These are phyloP conservation scores for Silene conica DNA, from an alignment of 148 eudicot species.

Conservation along the genomic window DNA sequence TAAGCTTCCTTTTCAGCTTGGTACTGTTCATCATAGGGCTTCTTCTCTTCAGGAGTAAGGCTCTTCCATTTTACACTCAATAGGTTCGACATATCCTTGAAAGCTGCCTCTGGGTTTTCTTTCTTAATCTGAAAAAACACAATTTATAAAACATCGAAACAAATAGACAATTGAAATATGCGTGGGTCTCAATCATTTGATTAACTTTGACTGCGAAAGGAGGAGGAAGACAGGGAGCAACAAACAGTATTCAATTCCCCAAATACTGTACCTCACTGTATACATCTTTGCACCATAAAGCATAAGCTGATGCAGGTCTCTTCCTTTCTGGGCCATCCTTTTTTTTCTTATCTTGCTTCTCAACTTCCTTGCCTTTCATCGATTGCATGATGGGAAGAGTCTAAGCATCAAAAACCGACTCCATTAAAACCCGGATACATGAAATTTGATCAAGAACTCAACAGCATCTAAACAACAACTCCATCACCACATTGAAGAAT, in stretches of 20 bases:
- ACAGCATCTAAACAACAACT: background rate
- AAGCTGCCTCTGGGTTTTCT: slow-evolving; percentile 71
- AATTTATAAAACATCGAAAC: background rate
- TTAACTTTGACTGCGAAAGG: too few species aligned
- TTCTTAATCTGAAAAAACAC: slow-evolving; percentile 53
- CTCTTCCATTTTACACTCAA: slow-evolving; percentile 87
- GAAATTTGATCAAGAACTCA: background rate
- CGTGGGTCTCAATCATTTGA: too few species aligned
- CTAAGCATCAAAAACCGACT: slow-evolving; percentile 26
- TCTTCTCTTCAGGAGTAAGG: slow-evolving; percentile 72
- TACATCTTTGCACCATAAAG: slow-evolving; percentile 86
- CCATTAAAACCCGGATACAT: background rate
- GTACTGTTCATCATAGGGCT: slow-evolving; percentile 84
- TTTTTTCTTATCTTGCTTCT: slow-evolving; percentile 67
- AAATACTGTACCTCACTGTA: slow-evolving; percentile 66
- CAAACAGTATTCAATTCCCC: background rate
- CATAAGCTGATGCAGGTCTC: slow-evolving; percentile 74
- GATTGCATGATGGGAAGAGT: slow-evolving; percentile 45
- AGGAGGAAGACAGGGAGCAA: background rate
- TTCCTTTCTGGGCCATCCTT: slow-evolving; percentile 55
- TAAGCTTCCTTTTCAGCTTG: slow-evolving; percentile 81
- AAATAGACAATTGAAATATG: background rate
- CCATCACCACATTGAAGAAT: background rate
- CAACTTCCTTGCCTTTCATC: slow-evolving; percentile 48
- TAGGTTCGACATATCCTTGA: slow-evolving; percentile 68